Conservation (phyloP, 495 filamentous ascomycete species). For the Tuber brumale region DNA sequence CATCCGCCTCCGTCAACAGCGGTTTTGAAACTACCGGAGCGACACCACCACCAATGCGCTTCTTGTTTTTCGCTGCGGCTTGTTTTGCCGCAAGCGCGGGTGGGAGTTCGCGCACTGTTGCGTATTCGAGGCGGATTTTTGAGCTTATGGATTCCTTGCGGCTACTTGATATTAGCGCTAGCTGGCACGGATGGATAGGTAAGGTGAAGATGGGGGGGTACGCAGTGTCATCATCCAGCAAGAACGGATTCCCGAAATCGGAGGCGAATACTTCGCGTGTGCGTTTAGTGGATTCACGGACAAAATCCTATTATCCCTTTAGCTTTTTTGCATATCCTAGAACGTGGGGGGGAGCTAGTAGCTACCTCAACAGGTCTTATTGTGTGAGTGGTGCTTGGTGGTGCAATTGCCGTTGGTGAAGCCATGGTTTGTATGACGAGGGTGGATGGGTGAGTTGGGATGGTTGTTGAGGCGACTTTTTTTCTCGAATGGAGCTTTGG, state of each 20-base stretch:
- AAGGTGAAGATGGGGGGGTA: slow-evolving; percentile 21
- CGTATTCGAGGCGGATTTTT: slow-evolving; percentile 68
- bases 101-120: slow-evolving; percentile 73
- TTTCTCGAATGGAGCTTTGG: background rate
- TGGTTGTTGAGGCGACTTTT: background rate
- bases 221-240: slow-evolving; percentile 47
- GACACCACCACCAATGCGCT: slow-evolving; percentile 10
- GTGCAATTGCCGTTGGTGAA: slow-evolving; percentile 25
- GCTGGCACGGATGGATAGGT: background rate
- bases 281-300: slow-evolving; percentile 59
- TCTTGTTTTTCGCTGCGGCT: slow-evolving; percentile 55
- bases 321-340: slow-evolving; percentile 31
- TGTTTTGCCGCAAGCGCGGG: slow-evolving; percentile 78
- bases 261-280: slow-evolving; percentile 59
- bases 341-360: background rate
- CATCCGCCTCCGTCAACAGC: slow-evolving; percentile 45
- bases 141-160: slow-evolving; percentile 34
- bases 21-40: slow-evolving; percentile 49
- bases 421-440: slow-evolving; percentile 14
- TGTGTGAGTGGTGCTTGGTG: slow-evolving; percentile 4
- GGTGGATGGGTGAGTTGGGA: background rate
- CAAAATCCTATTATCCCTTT: slow-evolving; percentile 38
- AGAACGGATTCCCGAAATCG: slow-evolving; percentile 48
- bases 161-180: slow-evolving; percentile 17
- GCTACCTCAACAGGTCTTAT: slow-evolving; percentile 22